Evolutionary conservation across 179 eudicot genomes (phyloP), one percentile per base, ranked within the genome.

Genomic region (Heliamphora pulchella): DNA sequence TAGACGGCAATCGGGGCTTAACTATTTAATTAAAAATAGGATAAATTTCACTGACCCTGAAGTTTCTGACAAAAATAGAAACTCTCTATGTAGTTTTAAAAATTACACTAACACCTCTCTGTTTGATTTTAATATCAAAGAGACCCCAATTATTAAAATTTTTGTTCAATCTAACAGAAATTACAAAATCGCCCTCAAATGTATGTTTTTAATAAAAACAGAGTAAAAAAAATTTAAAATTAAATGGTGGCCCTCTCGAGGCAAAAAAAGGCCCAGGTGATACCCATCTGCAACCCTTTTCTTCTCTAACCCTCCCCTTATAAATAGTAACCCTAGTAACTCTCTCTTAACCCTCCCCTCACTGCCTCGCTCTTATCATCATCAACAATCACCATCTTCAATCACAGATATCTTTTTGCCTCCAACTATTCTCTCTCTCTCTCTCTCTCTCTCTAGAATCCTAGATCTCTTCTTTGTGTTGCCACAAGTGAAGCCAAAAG

Each of bases 291-390:
- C 78, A 84, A 83, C 66, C 71, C 46, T 48, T 53, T 79, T 67
- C 57, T 76, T 18, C 63, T 63, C 54, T 31, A 43, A 15, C 75
- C 75, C 64, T 61, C 50, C 80, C 80, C 72, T 65, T 85, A 89
- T 91, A 91, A 87, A 86, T 91, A 87, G 48, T 65, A 72, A 67
- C 84, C 83, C 86, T 61, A 50, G 17, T 71, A 53, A 62, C 82
- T 75, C 64, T 8, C 18, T 18, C 67, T 39, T n/a, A 14, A 3
- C 39, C 71, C 51, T 68, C 76, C 70, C 17, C 78, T 18, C 55
- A 48, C 68, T 74, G 17, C 2, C 75, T 55, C 61, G 2, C 75
- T 41, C 62, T 15, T 67, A 69, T 67, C 59, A 48, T 50, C 81
- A 68, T 39, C 57, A 8, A 54, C 11, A 54, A 54, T 54, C 17